Percentiles rank a stretch among this genome's conserved stretches.
These are phyloP conservation scores for Rugonectria rugulosa DNA, from an alignment of 2,329 filamentous ascomycete species.

Conservation along the genomic window DNA sequence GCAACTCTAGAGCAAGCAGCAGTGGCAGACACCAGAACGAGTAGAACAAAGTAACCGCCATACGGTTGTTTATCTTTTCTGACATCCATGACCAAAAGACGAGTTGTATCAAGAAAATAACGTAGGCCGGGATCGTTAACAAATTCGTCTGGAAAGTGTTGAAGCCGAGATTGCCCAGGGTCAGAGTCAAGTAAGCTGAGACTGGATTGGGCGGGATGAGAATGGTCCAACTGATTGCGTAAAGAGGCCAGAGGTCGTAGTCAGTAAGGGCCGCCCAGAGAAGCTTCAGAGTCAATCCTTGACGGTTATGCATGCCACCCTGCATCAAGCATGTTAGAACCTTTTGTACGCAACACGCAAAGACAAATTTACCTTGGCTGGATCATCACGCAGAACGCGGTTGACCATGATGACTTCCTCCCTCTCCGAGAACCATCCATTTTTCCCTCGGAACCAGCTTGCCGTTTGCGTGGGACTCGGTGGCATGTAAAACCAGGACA, in stretches of 20 bases:
- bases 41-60: constrained; percentile 51
- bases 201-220: constrained; percentile 37
- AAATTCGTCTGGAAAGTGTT: constrained; percentile 62
- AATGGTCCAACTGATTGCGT: constrained; percentile 32
- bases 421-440: constrained; percentile 64
- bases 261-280: constrained; percentile 59
- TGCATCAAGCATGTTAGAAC: constrained; percentile 34
- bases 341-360: rapidly evolving
- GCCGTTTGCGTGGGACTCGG: constrained; percentile 52
- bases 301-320: constrained; percentile 65
- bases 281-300: constrained; percentile 56
- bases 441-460: constrained; percentile 58
- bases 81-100: constrained; percentile 54
- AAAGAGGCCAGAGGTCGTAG: constrained; percentile 57
- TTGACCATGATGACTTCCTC: constrained; percentile 65
- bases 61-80: constrained; percentile 49
- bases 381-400: constrained; percentile 62
- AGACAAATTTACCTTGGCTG: constrained; percentile 45
- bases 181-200: constrained; percentile 57
- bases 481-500: constrained; percentile 33
- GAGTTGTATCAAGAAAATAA: constrained; percentile 49
- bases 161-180: constrained; percentile 57
- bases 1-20: constrained; percentile 53
- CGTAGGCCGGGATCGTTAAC: constrained; percentile 60
- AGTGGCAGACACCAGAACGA: constrained; percentile 64